Percentiles rank a stretch among this genome's conserved stretches.
Evolutionary conservation across 2,329 filamentous ascomycete species (phyloP).

Genomic region (Cladosporium sp.): DNA sequence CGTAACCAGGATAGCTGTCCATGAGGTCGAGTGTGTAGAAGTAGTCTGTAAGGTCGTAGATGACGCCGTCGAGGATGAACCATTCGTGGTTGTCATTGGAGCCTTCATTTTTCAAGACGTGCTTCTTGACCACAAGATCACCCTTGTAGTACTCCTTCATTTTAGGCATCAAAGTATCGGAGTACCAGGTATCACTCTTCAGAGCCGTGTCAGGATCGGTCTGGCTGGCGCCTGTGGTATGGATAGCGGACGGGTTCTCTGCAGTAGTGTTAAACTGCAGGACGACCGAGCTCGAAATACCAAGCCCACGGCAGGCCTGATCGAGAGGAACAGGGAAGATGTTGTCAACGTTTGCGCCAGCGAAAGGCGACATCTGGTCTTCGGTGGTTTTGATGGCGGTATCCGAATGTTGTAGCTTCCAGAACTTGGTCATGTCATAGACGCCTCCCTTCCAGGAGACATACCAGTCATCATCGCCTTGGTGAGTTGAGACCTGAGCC

Average conservation of each 20-base stretch:
- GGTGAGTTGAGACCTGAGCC: conserved; percentile 69
- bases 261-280: conserved; percentile 68
- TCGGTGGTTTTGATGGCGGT: conserved; percentile 58
- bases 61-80: conserved; percentile 72
- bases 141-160: conserved; percentile 89
- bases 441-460: conserved; percentile 86
- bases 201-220: conserved; percentile 58
- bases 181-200: conserved; percentile 74
- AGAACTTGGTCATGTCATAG: conserved; percentile 91
- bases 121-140: conserved; percentile 71
- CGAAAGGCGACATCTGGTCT: conserved; percentile 73
- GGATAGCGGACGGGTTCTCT: conserved; percentile 51
- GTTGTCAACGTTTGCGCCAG: conserved; percentile 75
- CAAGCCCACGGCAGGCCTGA: conserved; percentile 73
- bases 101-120: conserved; percentile 66
- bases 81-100: conserved; percentile 69
- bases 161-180: conserved; percentile 68
- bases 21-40: conserved; percentile 70
- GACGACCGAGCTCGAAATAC: conserved; percentile 59
- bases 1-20: conserved; percentile 59
- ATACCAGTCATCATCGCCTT: conserved; percentile 75
- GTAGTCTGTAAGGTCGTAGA: conserved; percentile 94
- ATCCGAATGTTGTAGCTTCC: conserved; percentile 81
- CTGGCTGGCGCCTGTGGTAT: conserved; percentile 68
- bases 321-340: conserved; percentile 82